Conservation (phyloP, 192 early-diverging fungal genomes). For the Bifiguratus adelaidae region DNA sequence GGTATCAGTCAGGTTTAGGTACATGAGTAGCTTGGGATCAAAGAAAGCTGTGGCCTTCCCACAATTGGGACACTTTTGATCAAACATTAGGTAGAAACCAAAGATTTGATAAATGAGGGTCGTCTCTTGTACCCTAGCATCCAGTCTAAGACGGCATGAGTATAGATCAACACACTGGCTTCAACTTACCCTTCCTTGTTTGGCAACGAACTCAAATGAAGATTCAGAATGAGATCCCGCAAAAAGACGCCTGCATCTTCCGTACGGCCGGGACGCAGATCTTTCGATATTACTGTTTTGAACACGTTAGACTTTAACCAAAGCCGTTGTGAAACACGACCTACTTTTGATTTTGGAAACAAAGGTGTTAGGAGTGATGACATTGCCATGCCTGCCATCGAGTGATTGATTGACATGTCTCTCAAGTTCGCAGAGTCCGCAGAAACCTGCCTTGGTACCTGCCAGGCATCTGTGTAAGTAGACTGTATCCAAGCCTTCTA, state of each 20-base stretch:
- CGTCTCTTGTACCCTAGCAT: slow-evolving; percentile 60
- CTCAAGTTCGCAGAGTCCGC: slow-evolving; percentile 68
- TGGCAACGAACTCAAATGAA: slow-evolving; percentile 48
- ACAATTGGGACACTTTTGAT: too few species aligned
- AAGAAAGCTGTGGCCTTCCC: too few species aligned
- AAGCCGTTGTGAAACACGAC: not conserved
- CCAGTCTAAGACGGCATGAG: slow-evolving; percentile 36
- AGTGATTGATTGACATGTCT: slow-evolving; percentile 52
- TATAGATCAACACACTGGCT: not conserved
- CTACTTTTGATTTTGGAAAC: slow-evolving; percentile 52
- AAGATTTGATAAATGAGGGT: slow-evolving; percentile 73
- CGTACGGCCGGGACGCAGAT: slow-evolving; percentile 71
- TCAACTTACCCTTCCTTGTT: slow-evolving; percentile 41
- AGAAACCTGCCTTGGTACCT: slow-evolving; percentile 55
- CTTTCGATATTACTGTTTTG: slow-evolving; percentile 60
- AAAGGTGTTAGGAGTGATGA: slow-evolving; percentile 54
- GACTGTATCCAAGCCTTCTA: too few species aligned
- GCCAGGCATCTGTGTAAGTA: slow-evolving; percentile 4
- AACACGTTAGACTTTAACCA: too few species aligned
- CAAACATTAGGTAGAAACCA: slow-evolving; percentile 71
- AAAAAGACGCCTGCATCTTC: slow-evolving; percentile 90
- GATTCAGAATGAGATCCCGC: slow-evolving; percentile 48
- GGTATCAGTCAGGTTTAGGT: too few species aligned
- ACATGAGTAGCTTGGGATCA: too few species aligned
- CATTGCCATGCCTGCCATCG: slow-evolving; percentile 20